Percentiles rank a stretch among this genome's conserved stretches.
phyloP scores from a whole-genome alignment of 768 basidiomycete species.

The Macrolepiota albuminosa region DNA sequence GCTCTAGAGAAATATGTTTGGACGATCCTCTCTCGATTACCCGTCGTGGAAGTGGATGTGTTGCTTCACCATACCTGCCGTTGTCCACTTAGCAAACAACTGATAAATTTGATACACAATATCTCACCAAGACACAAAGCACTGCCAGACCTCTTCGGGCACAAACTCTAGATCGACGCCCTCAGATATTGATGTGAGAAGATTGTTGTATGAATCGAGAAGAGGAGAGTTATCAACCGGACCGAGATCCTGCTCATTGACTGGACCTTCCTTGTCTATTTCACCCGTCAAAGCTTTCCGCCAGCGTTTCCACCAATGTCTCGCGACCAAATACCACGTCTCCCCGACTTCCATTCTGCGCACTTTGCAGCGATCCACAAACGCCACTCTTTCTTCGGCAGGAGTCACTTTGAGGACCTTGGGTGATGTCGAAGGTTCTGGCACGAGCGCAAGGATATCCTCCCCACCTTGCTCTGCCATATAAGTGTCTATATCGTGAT shows the following conservation, averaged over 20 bases:
- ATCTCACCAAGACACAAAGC: conserved; percentile 65
- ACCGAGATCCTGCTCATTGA: conserved; percentile 61
- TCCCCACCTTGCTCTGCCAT: conserved; percentile 56
- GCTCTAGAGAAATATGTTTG: conserved; percentile 56
- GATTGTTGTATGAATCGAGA: conserved; percentile 47
- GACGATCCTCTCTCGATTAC: conserved; percentile 58
- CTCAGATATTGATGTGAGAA: conserved; percentile 46
- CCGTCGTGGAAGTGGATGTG: conserved; percentile 53
- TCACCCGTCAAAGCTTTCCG: conserved; percentile 65
- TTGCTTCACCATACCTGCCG: conserved; percentile 66
- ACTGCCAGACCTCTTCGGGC: conserved; percentile 66
- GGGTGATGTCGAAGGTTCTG: conserved; percentile 20
- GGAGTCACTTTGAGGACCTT: conserved; percentile 21
- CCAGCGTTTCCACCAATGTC: conserved; percentile 75
- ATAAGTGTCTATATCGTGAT: conserved; percentile 62
- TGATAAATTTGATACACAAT: conserved; percentile 1
- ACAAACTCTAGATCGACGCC: conserved; percentile 72
- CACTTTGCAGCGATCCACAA: conserved; percentile 43
- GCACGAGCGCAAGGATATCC: conserved; percentile 24
- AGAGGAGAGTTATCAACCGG: conserved; percentile 74
- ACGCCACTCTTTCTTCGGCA: conserved; percentile 42
- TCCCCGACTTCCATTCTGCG: conserved; percentile 58
- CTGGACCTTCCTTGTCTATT: conserved; percentile 59
- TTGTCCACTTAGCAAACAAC: background rate
- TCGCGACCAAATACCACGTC: conserved; percentile 74